Conservation (phyloP, 345 rosid species). For the Salix brachista region DNA sequence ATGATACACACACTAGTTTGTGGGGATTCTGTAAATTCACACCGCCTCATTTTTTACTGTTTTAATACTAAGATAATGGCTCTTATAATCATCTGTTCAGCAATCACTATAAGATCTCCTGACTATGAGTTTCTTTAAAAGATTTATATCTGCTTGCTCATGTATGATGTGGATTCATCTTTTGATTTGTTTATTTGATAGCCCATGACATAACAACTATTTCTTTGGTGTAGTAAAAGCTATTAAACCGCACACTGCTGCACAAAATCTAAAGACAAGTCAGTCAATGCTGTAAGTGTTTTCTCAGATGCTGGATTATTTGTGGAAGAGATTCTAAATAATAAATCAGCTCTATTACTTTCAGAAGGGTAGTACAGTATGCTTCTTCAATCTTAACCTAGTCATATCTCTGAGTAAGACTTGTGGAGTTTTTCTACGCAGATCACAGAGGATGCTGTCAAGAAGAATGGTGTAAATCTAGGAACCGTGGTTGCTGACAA, state of each 20-base stretch:
- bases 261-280: constrained; percentile 34
- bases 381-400: not conserved
- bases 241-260: constrained; percentile 33
- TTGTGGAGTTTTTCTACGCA: constrained; percentile 19
- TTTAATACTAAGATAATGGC: not conserved
- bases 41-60: not conserved
- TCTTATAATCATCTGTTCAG: not conserved
- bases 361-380: constrained; percentile 35
- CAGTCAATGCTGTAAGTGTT: constrained; percentile 18
- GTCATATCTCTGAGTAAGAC: not conserved
- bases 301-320: constrained; percentile 49
- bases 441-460: constrained; percentile 43
- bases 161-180: not conserved
- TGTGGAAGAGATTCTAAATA: constrained; percentile 65
- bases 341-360: constrained; percentile 48
- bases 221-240: constrained; percentile 48
- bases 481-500: constrained; percentile 46
- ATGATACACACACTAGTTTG: not conserved
- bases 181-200: not conserved
- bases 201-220: not conserved
- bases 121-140: not conserved
- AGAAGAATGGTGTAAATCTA: constrained; percentile 44
- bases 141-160: not conserved
- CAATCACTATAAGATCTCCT: not conserved
- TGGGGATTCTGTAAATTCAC: not conserved